Evolutionary conservation across 1,139 yeast genomes (phyloP), one percentile per base, ranked within the genome.

Genomic region (Sugiyamaella pinicola): DNA sequence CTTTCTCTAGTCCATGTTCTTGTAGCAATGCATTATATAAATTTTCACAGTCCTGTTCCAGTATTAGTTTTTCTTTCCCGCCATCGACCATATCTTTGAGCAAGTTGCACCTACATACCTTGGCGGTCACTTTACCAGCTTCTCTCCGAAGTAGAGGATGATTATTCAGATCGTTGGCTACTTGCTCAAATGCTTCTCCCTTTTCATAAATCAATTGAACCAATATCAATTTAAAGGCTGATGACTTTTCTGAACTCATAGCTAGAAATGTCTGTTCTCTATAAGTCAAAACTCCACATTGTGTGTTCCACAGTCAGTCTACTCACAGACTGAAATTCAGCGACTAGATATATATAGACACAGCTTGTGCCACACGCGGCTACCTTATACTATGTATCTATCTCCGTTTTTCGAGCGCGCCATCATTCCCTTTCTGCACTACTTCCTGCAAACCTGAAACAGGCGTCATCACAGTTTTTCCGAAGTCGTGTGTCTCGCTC

Each of bases 171-270:
- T 57, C 61, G n/a, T 60, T 58, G 6, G 70, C 62, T 10, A 71
- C 58, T 19, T 58, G 56, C 4, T 53, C 58, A 55, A 69, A 70
- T 13, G 31, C 54, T 46, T 67, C 70, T 7, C 72, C 72, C 41
- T 61, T 58, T 54, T 69, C 71, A 52, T 69, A 67, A 3, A 70
- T 65, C 39, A 64, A 58, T 57, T 71, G 74, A 1, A 70, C 69
- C 38, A 71, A 59, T 9, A 71, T 56, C 48, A 71, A 66, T 57
- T 67, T 63, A 56, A 66, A 67, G 33, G 69, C 55, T 12, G 60
- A 54, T 3, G 54, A 54, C 41, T 43, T 41, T 5, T 42, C 45
- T 24, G 21, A 29, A 13, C 19, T 34, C 54, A 35, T 44, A 17
- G 17, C 38, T 15, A 7, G 22, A 5, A 24, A n/a, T n/a, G n/a